These are phyloP conservation scores for Wickerhamomyces hampshirensis DNA, from an alignment of 805 yeast species.

Conservation along the genomic window DNA sequence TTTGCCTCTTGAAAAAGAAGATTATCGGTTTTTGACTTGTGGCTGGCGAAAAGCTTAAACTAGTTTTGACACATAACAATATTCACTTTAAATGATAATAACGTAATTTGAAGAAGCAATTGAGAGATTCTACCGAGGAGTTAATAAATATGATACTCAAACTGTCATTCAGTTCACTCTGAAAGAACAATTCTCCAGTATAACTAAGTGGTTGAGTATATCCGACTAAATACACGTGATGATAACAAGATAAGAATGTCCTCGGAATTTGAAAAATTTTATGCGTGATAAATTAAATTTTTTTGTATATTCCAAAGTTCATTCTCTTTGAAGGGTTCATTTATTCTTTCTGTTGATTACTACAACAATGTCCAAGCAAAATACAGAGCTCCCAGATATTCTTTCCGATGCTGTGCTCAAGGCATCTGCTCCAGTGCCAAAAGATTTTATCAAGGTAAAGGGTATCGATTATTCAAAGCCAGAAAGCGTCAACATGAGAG, in stretches of 20 bases:
- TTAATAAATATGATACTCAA: no score
- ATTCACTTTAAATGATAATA: no score
- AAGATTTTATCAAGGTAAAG: constrained; percentile 66
- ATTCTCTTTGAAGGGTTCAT: background rate
- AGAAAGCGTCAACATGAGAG: constrained; percentile 70
- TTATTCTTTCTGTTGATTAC: background rate
- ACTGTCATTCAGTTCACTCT: no score
- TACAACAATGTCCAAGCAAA: constrained; percentile 32
- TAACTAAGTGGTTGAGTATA: background rate
- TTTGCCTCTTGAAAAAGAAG: background rate
- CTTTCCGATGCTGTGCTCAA: constrained; percentile 91
- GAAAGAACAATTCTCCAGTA: no score
- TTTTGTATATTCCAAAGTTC: no score
- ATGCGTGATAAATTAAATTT: background rate
- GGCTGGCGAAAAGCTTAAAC: background rate
- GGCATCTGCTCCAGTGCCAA: constrained; percentile 82
- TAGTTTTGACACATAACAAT: background rate
- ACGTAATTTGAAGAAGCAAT: no score
- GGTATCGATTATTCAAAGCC: constrained; percentile 89
- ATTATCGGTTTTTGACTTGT: background rate
- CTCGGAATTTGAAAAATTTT: constrained; percentile 11
- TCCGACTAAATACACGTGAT: constrained; percentile 10
- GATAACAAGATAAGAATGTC: constrained; percentile 7
- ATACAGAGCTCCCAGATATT: constrained; percentile 52
- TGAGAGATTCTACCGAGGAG: no score